These are phyloP conservation scores for Colletotrichum acutatum DNA, from an alignment of 2,329 filamentous ascomycete species.

Conservation along the genomic window DNA sequence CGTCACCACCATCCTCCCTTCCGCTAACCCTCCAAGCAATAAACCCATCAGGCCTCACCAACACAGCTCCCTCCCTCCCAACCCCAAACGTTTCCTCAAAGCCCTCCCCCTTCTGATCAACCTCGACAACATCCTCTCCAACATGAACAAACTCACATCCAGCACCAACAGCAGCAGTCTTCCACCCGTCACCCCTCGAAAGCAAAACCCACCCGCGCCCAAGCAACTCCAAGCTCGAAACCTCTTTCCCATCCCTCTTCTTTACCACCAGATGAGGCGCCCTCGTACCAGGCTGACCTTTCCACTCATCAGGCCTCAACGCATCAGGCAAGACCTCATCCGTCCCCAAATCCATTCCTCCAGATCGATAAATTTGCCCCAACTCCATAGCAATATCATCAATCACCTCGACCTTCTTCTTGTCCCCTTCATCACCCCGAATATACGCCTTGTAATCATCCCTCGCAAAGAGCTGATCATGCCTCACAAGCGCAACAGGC, in stretches of 20 bases:
- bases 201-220: constrained; percentile 41
- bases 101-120: neutral
- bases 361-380: constrained; percentile 14
- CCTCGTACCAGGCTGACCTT: constrained; percentile 38
- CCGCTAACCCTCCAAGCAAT: constrained; percentile 2
- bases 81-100: constrained; percentile 5
- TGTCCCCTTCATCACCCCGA: neutral
- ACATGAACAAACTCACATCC: constrained; percentile 4
- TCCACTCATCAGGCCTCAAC: constrained; percentile 38
- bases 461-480: constrained; percentile 40
- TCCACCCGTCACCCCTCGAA: constrained; percentile 51
- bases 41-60: constrained; percentile 17
- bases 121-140: neutral
- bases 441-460: constrained; percentile 37
- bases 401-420: neutral
- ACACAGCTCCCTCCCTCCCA: neutral
- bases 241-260: neutral
- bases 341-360: neutral
- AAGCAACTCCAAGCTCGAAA: constrained; percentile 8
- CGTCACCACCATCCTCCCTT: neutral
- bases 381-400: constrained; percentile 17
- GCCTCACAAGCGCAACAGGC: constrained; percentile 43
- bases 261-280: constrained; percentile 37
- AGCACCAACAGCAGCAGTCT: neutral
- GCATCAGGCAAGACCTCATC: constrained; percentile 9